Evolutionary conservation across 169 alveolate genomes (phyloP), one percentile per base, ranked within the genome.

Genomic region (Perkinsus olseni): DNA sequence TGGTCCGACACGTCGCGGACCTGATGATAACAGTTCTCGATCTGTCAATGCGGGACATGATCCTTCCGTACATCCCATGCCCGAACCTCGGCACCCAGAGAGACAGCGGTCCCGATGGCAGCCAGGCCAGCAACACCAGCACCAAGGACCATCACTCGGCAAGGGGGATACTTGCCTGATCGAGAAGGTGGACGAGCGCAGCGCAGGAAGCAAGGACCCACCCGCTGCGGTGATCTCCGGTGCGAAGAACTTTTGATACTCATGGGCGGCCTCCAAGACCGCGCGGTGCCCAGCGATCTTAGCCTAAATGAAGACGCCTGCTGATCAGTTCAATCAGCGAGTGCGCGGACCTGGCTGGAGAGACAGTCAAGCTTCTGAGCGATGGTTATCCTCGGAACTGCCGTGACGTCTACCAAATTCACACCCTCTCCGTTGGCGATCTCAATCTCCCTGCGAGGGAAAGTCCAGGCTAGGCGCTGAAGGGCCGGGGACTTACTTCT

Each of bases 111-210:
- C n/a, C 98, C 98, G 93, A 98, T 97, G 24, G 99, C 99, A 91
- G 98, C 98, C 40, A 98, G 97, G 20, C 99, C 99, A 10, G 99
- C 99, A 24, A 98, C 99, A 36, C 99, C 99, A 38, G 98, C 99
- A 74, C 99, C 99, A 82, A 98, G 96, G 51, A 98, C 98, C 92
- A 98, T 94, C 74, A 98, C 99, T 92, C 96, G 96, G 34, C 99
- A 99, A 11, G 99, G 98, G 93, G 96, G 98, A 40, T 97, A 94
- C 92, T 95, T 96, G 40, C 82, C 82, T 62, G 34, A 21, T 3
- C 82, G 36, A 62, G 31, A 8, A 62, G 21, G 50, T 62, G 17
- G 82, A 62, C 17, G 8, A 28, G 10, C 17, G 34, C 1, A 8
- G 10, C 8, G 36, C 34, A 62, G 82, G 34, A 45, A 6, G 62